Percentiles rank a stretch among this genome's conserved stretches.
Evolutionary conservation across 2,329 filamentous ascomycete species (phyloP).

Genomic region (Lasiodiplodia sp.): DNA sequence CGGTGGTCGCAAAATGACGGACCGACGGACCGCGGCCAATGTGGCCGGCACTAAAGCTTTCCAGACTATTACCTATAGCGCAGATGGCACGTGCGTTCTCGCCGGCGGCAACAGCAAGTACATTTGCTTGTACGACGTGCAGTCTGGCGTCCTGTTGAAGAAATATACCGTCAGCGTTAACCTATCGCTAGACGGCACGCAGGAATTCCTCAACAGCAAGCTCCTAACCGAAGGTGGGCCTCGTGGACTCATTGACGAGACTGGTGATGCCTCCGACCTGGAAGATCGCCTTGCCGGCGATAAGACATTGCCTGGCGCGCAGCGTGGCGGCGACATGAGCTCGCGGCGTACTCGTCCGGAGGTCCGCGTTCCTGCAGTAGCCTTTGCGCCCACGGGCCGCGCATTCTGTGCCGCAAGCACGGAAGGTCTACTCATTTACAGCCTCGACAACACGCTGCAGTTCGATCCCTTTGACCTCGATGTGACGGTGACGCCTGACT

Average conservation of each 20-base stretch:
- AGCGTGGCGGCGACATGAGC: slow-evolving; percentile 86
- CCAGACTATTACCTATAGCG: slow-evolving; percentile 85
- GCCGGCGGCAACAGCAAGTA: slow-evolving; percentile 98
- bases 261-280: slow-evolving; percentile 86
- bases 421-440: slow-evolving; percentile 93
- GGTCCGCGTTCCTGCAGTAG: slow-evolving; percentile 82
- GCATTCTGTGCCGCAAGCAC: slow-evolving; percentile 95
- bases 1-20: slow-evolving; percentile 85
- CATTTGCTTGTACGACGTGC: slow-evolving; percentile 95
- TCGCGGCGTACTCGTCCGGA: slow-evolving; percentile 78
- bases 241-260: slow-evolving; percentile 81
- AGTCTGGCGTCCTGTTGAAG: slow-evolving; percentile 87
- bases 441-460: slow-evolving; percentile 79
- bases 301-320: slow-evolving; percentile 80
- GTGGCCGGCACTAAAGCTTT: slow-evolving; percentile 90
- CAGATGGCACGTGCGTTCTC: slow-evolving; percentile 88
- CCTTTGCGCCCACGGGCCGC: slow-evolving; percentile 87
- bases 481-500: slow-evolving; percentile 89
- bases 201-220: slow-evolving; percentile 95
- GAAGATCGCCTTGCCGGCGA: slow-evolving; percentile 77
- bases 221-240: slow-evolving; percentile 91
- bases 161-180: slow-evolving; percentile 97
- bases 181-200: slow-evolving; percentile 92
- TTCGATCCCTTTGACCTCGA: slow-evolving; percentile 98
- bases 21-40: slow-evolving; percentile 90